A percentile compares a stretch with the other conserved stretches of the same genome.
These are phyloP conservation scores for Dillenia suffruticosa DNA, from an alignment of 164 flowering plant genomes.

Conservation along the genomic window DNA sequence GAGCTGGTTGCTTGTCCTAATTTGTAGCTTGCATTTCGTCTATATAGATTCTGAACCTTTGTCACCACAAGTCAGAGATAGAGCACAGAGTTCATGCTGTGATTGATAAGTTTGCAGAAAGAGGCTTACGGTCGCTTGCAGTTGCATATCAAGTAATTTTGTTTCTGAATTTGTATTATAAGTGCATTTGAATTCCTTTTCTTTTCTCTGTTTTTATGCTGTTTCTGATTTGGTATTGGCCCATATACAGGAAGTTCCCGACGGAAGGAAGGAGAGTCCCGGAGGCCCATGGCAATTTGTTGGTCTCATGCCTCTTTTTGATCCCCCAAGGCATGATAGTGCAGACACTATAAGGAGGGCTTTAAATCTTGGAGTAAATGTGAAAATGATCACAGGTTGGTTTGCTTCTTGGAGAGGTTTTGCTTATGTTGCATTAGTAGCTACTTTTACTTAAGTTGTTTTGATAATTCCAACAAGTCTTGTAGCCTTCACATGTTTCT, in stretches of 20 bases:
- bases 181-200: background rate
- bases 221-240: background rate
- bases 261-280: conserved; percentile 79
- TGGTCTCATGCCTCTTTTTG: conserved; percentile 95
- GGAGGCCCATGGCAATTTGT: conserved; percentile 97
- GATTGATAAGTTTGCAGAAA: conserved; percentile 82
- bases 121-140: conserved; percentile 80
- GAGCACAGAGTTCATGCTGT: conserved; percentile 73
- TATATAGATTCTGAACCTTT: conserved; percentile 54
- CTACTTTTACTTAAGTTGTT: too few species aligned
- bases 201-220: background rate
- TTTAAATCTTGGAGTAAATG: conserved; percentile 91
- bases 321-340: conserved; percentile 97
- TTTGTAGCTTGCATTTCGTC: conserved; percentile 6
- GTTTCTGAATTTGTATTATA: background rate
- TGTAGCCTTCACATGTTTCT: too few species aligned
- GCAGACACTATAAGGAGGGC: conserved; percentile 98
- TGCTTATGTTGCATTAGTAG: background rate
- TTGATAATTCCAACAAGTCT: too few species aligned
- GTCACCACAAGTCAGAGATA: conserved; percentile 59
- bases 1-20: background rate
- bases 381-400: conserved; percentile 96
- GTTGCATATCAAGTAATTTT: conserved; percentile 74
- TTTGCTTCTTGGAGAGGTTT: conserved; percentile 1
- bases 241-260: conserved; percentile 84